Base-by-base conservation (phyloP, 2,329 filamentous ascomycete genomes). In the Paecilomyces dactylethromorphus region DNA sequence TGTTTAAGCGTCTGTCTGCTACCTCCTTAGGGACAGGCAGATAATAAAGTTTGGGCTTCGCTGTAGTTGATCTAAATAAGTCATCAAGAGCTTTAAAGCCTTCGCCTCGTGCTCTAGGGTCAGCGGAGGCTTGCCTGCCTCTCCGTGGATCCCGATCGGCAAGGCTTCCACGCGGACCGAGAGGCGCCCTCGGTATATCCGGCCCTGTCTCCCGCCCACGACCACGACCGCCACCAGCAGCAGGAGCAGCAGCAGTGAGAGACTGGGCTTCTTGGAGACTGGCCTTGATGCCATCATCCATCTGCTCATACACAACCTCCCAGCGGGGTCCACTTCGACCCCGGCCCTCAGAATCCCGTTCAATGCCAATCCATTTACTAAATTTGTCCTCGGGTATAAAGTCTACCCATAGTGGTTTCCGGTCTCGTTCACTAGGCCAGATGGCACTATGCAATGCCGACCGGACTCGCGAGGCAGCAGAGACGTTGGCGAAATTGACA, bases 391-490 rank as follows among this genome's bases (percentile, higher is more conserved):
- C 83, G 0, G 93, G 93, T 21, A 97, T 82, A 71, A 94, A 97
- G 71, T 99, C 94, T 3, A 91, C 90, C 84, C 88, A 95, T 0
- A 97, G 81, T 0, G 87, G 82, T 71, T 94, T 95, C 32, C 94
- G 84, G 64, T 88, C 90, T 59, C 87, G 86, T 75, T 97, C 93
- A 59, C 92, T 85, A 0, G 93, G 93, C 91, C 92, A 97, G 35
- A 92, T 83, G 22, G 83, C 83, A 59, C 86, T 84, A 74, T 99
- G 93, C 1, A 97, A 79, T 2, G 84, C 83, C 10, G 85, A 82
- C 54, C 93, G 88, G 8, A 90, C 92, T 22, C 91, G 84, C 0
- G 87, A 86, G 3, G 94, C 94, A 3, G 89, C 87, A 2, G 86
- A 79, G 10, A 86, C 78, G 53, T 81, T 87, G 52, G 80, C 78